Conservation (phyloP, 352 stramenopile species). For the Globisporangium cederbergense region DNA sequence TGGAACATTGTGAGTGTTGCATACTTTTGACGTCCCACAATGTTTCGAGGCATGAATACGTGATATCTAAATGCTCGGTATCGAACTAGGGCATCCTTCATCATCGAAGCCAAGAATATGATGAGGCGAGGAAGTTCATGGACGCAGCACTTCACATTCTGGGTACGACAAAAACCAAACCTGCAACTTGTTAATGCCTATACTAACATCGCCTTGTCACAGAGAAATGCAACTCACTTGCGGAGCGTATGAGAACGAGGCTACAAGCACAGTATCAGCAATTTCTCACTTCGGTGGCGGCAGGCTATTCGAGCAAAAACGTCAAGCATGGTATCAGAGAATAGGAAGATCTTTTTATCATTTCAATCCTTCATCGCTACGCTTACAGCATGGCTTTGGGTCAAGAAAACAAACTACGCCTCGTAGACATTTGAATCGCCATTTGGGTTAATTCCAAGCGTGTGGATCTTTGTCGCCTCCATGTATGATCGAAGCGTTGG, state of each 20-base stretch:
- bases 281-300: conserved; percentile 18
- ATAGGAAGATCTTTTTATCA: not conserved
- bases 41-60: not conserved
- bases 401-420: conserved; percentile 21
- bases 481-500: conserved; percentile 69
- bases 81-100: conserved; percentile 31
- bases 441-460: conserved; percentile 39
- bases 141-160: conserved; percentile 37
- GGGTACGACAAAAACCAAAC: conserved; percentile 15
- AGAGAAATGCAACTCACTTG: conserved; percentile 33
- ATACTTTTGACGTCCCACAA: not conserved
- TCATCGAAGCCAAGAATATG: conserved; percentile 28
- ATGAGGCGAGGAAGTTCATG: conserved; percentile 41
- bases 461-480: conserved; percentile 71
- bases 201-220: not conserved
- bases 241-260: conserved; percentile 26
- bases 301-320: conserved; percentile 11
- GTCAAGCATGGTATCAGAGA: not conserved
- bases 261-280: conserved; percentile 45
- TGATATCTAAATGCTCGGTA: not conserved
- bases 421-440: conserved; percentile 51
- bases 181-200: not conserved
- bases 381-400: not conserved
- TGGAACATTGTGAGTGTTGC: conserved; percentile 66
- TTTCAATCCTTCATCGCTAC: not conserved